These are phyloP conservation scores for Kuraishia floccosa DNA, from an alignment of 805 yeast genomes.

Conservation along the genomic window DNA sequence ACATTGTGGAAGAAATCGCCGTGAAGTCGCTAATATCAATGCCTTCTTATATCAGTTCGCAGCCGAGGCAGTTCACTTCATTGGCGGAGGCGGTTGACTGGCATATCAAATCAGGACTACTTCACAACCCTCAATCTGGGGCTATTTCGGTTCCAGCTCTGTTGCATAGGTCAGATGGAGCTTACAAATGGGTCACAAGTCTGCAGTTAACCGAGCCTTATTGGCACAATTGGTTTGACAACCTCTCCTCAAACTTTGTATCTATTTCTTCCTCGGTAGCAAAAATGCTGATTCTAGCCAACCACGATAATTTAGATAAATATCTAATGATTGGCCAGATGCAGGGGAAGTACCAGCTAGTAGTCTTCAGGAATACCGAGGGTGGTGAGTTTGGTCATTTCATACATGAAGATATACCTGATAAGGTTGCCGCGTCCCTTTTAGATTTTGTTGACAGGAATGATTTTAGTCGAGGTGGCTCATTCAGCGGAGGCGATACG, in stretches of 20 bases:
- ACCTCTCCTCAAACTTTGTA: slow-evolving; percentile 43
- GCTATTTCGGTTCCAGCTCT: slow-evolving; percentile 67
- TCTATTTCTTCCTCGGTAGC: slow-evolving; percentile 29
- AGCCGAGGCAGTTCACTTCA: slow-evolving; percentile 51
- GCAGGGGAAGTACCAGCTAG: slow-evolving; percentile 93
- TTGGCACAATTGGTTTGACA: slow-evolving; percentile 81
- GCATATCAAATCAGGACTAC: slow-evolving; percentile 52
- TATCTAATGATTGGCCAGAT: slow-evolving; percentile 87
- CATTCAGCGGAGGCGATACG: slow-evolving; percentile 27
- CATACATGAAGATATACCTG: slow-evolving; percentile 86
- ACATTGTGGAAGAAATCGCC: slow-evolving; percentile 93
- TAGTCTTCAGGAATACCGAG: slow-evolving; percentile 37
- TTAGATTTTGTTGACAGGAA: slow-evolving; percentile 37
- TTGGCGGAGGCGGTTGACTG: slow-evolving; percentile 62
- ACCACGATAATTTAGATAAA: slow-evolving; percentile 82
- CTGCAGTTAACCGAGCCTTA: slow-evolving; percentile 46
- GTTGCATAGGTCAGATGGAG: slow-evolving; percentile 16
- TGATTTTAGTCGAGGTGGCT: slow-evolving; percentile 19
- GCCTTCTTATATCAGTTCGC: slow-evolving; percentile 47
- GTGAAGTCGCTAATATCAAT: slow-evolving; percentile 55
- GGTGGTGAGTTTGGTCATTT: slow-evolving; percentile 70
- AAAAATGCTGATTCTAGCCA: slow-evolving; percentile 72
- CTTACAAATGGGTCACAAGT: slow-evolving; percentile 52
- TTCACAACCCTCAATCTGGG: slow-evolving; percentile 55
- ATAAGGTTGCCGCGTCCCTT: slow-evolving; percentile 46